Base-by-base conservation (phyloP, 139 green algal species). In the Yamagishiella unicocca region DNA sequence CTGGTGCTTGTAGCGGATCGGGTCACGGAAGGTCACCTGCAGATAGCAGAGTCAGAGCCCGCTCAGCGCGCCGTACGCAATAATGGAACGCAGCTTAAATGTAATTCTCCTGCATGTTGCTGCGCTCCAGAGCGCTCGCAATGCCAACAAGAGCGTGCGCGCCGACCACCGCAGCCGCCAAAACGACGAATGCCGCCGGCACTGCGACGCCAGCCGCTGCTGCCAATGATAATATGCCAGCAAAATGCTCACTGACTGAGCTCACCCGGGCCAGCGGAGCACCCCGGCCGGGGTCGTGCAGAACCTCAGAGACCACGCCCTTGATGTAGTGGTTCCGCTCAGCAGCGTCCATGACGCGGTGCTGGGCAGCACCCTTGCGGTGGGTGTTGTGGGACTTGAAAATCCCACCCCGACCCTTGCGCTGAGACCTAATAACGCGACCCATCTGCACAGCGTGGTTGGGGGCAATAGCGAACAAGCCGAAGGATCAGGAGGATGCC, bases 371-470 rank as follows among this genome's bases (percentile, higher is more conserved):
- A 53, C 98, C 98, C 94, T 99, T 99, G 92, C 97, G 96, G 90
- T 98, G 95, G 87, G 94, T 97, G 90, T 95, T 99, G 93, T 99
- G 96, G 74, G 95, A 98, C 82, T 90, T 96, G 96, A 99, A 99
- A 42, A 99, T 93, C 61, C 92, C 96, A 46, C 98, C 98, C 66
- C 95, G 94, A 92, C 98, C 98, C 95, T 99, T 99, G 96, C 98
- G 96, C 97, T 99, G 98, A 81, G 91, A 89, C 61, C 98, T 92
- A 91, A 99, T 99, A 61, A 99, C 95, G 88, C 98, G 98, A 92
- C 98, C 98, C 98, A 99, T 99, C 76, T 83, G 76, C 76, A 46
- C 33, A 43, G 72, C 42, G 27, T 46, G 64, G 35, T 50, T 78
- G 2, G 2, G 29, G 43, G 38, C 9, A 5, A 64, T n/a, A n/a